phyloP scores from a whole-genome alignment of 2,329 filamentous ascomycete genomes.

The Apiospora saccharicola region DNA sequence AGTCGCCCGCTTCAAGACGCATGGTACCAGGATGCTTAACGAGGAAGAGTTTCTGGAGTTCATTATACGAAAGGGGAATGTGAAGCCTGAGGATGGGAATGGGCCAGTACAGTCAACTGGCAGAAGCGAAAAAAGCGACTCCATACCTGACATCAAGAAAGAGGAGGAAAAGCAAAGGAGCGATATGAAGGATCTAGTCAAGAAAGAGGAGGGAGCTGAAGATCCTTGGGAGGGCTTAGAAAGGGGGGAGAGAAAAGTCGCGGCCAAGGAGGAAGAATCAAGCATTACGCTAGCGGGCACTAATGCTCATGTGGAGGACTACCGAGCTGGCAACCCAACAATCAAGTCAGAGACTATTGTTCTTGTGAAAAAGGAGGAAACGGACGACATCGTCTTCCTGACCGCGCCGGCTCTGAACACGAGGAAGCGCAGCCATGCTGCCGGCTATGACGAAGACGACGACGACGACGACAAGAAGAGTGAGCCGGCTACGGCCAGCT shows the following conservation, averaged over 20 bases:
- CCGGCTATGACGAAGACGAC: neutral
- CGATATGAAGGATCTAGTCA: no score
- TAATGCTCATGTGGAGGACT: neutral
- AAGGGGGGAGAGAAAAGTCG: neutral
- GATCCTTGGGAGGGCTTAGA: neutral
- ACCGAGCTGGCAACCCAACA: neutral
- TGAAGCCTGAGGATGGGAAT: neutral
- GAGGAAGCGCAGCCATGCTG: neutral
- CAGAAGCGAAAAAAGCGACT: neutral
- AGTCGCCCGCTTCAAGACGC: neutral
- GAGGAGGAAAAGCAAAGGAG: neutral
- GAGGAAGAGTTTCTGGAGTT: neutral
- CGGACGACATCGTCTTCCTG: neutral
- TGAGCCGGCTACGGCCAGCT: neutral
- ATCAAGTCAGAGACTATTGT: neutral
- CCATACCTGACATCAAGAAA: neutral
- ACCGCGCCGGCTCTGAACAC: neutral
- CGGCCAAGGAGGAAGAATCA: neutral
- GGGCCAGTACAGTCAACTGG: neutral
- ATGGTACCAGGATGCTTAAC: neutral
- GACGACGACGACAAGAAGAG: neutral
- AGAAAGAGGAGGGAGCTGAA: neutral
- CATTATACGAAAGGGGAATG: neutral
- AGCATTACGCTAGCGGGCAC: neutral
- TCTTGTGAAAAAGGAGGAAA: slow-evolving; percentile 1